Evolutionary conservation across 1,284 basidiomycete genomes (phyloP).

Genomic region (Moniliella sp.): DNA sequence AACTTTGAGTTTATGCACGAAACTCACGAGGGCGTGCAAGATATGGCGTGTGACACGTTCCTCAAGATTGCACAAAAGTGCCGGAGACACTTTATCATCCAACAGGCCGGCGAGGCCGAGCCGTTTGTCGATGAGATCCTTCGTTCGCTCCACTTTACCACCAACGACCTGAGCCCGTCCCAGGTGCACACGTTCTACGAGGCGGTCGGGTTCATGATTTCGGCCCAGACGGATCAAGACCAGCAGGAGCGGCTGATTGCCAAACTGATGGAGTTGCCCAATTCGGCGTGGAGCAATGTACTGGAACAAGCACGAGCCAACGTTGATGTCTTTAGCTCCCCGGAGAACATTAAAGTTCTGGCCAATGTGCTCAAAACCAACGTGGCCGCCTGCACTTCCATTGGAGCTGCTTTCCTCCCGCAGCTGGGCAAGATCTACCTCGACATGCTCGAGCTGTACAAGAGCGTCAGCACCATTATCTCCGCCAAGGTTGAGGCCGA

Average conservation of each 20-base stretch:
- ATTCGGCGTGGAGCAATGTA: slow-evolving; percentile 88
- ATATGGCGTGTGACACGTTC: slow-evolving; percentile 99
- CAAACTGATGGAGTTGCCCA: slow-evolving; percentile 90
- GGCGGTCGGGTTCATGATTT: slow-evolving; percentile 97
- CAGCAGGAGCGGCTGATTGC: slow-evolving; percentile 84
- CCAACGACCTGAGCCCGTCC: slow-evolving; percentile 76
- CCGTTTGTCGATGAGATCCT: slow-evolving; percentile 97
- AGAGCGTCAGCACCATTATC: slow-evolving; percentile 91
- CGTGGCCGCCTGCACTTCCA: slow-evolving; percentile 87
- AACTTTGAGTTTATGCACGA: slow-evolving; percentile 99
- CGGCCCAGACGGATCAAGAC: slow-evolving; percentile 88
- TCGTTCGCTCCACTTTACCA: slow-evolving; percentile 72
- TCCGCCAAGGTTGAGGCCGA: slow-evolving; percentile 62
- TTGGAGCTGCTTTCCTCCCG: slow-evolving; percentile 85
- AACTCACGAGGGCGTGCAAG: slow-evolving; percentile 98
- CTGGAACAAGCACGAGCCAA: slow-evolving; percentile 88
- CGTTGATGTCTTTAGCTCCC: slow-evolving; percentile 70
- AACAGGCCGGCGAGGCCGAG: slow-evolving; percentile 86
- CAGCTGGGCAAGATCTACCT: slow-evolving; percentile 89
- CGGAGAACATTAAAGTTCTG: slow-evolving; percentile 89
- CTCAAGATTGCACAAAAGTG: slow-evolving; percentile 99
- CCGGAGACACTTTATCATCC: slow-evolving; percentile 91
- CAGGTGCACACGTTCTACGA: slow-evolving; percentile 50
- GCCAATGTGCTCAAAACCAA: slow-evolving; percentile 96
- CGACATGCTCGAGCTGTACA: slow-evolving; percentile 95